Evolutionary conservation across 23 red algal species (phyloP).

Genomic region (Gracilaria domingensis): DNA sequence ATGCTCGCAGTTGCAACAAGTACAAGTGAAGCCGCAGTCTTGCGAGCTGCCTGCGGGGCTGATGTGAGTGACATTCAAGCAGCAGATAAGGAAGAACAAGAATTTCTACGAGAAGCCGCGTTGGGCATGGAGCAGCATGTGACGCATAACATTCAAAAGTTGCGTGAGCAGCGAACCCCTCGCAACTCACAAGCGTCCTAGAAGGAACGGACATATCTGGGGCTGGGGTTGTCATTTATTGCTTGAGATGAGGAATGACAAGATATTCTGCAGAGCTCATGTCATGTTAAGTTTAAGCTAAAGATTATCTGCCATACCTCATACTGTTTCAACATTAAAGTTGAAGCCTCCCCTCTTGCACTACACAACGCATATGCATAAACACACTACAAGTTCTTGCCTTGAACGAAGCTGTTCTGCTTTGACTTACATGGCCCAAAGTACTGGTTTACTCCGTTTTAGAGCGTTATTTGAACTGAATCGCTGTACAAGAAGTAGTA

Average conservation of each 20-base stretch:
- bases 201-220: not conserved
- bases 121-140: slow-evolving; percentile 55
- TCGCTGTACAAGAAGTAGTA: too few species aligned
- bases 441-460: too few species aligned
- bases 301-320: not conserved
- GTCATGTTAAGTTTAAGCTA: not conserved
- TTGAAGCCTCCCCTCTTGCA: too few species aligned
- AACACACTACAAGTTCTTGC: too few species aligned
- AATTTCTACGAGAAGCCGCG: slow-evolving; percentile 57
- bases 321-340: not conserved
- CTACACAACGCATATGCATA: too few species aligned
- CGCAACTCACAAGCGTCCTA: not conserved
- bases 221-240: not conserved
- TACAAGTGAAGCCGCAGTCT: slow-evolving; percentile 69
- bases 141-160: slow-evolving; percentile 58
- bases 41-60: slow-evolving; percentile 39
- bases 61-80: slow-evolving; percentile 62
- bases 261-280: not conserved
- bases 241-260: not conserved
- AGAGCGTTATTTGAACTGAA: too few species aligned
- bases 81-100: slow-evolving; percentile 58
- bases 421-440: too few species aligned
- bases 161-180: slow-evolving; percentile 27
- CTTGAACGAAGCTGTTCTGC: too few species aligned
- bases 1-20: slow-evolving; percentile 68